phyloP scores from a whole-genome alignment of 139 green algal genomes.

The Pleodorina starrii region DNA sequence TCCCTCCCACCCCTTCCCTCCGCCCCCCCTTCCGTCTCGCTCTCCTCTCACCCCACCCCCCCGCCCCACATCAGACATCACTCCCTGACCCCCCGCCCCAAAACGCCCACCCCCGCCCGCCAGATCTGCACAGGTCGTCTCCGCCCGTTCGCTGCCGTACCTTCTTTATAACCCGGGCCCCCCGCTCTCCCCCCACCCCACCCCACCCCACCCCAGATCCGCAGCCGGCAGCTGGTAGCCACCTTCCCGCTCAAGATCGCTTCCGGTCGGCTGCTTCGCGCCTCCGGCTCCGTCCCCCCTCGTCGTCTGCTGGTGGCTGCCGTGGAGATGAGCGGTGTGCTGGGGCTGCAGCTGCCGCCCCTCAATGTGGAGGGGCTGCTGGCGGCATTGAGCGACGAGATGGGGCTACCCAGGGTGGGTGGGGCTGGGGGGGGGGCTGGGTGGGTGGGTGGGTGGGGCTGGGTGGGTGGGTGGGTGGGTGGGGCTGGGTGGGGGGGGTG shows the following conservation, averaged over 20 bases:
- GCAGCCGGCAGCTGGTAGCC: neutral
- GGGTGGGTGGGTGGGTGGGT: neutral
- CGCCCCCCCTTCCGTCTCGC: too few relatives aligned
- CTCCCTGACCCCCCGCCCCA: too few relatives aligned
- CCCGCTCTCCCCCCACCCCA: too few relatives aligned
- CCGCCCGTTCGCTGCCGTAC: too few relatives aligned
- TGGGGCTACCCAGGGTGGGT: constrained; percentile 32
- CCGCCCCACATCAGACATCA: too few relatives aligned
- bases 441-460: neutral
- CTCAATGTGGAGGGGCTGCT: constrained; percentile 29
- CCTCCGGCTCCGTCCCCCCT: neutral
- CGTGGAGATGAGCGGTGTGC: neutral
- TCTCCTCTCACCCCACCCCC: too few relatives aligned
- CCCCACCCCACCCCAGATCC: neutral
- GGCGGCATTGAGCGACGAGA: neutral
- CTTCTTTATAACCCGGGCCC: too few relatives aligned
- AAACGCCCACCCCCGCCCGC: too few relatives aligned
- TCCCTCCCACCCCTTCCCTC: too few relatives aligned
- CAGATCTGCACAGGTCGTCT: too few relatives aligned
- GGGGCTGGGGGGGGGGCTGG: neutral
- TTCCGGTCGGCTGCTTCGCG: neutral
- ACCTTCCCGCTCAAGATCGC: neutral
- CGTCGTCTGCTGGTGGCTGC: neutral
- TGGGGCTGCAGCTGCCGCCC: constrained; percentile 20
- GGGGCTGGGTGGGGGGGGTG: neutral